Base-by-base conservation (phyloP, 257 asterid genomes). In the Gentiana macrophylla region DNA sequence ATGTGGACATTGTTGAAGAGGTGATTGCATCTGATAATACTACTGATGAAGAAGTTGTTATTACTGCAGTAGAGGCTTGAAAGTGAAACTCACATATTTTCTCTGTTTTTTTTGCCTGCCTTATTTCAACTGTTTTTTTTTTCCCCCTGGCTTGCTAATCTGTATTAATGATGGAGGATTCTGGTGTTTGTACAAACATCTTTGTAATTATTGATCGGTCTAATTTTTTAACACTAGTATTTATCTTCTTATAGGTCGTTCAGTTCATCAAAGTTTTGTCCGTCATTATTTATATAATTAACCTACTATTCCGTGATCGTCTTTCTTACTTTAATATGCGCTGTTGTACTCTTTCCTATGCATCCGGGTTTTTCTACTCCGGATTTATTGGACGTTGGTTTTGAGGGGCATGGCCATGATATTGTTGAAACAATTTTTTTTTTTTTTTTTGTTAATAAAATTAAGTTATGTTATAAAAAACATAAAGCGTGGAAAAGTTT, bases 11-110 rank as follows among this genome's bases (percentile, higher is more conserved):
- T 5, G 46, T 41, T 2, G 91, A 73, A 60, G 90, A 67, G 59
- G 76, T 60, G 65, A 68, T 77, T 62, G 15, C 74, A 58, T 53
- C 77, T 0, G 94, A 77, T 37, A 24, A 24, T 24, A 62, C 87
- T 24, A 71, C 86, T 44, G 85, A 78, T 55, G 95, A 81, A 74
- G 94, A 83, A 54, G 66, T 50, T 55, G 70, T 51, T 61, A 24
- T 24, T 24, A 61, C 86, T 60, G 94, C 86, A 53, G 86, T 61
- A 47, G 88, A 72, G 75, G 94, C 84, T 33, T 84, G 63, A 76
- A 60, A 12, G 41, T 50, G 48, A n/a, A 4, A 8, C 24, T 24
- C 24, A 49, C 4, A 38, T 49, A 15, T 34, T 34, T 11, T 11
- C n/a, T 41, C 32, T 41, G 50, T 41, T 44, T 15, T 41, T 56